These are phyloP conservation scores for Chlorella ohadii DNA, from an alignment of 139 green algal genomes.

Conservation along the genomic window DNA sequence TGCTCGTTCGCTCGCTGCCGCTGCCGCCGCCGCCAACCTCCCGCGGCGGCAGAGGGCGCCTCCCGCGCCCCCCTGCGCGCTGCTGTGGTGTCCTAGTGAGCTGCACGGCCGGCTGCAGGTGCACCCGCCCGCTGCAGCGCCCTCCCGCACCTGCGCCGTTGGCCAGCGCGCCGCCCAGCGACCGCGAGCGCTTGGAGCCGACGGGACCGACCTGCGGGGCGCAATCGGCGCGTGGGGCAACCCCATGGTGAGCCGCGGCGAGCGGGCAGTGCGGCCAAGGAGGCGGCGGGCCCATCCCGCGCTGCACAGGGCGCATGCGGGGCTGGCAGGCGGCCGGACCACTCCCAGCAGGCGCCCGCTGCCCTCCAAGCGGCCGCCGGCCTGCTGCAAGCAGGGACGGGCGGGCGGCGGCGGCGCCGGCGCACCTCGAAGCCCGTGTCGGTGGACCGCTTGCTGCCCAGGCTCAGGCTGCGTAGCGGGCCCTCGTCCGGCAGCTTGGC, in stretches of 20 bases:
- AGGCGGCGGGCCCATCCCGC: not conserved
- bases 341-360: not conserved
- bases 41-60: too few species aligned
- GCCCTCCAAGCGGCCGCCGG: not conserved
- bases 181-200: slow-evolving; percentile 24
- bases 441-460: slow-evolving; percentile 41
- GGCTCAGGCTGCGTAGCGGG: slow-evolving; percentile 54
- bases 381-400: not conserved
- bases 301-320: not conserved
- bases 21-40: not conserved
- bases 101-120: too few species aligned
- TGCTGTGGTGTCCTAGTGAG: too few species aligned
- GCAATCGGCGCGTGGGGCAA: too few species aligned
- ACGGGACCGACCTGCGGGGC: slow-evolving; percentile 15
- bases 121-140: too few species aligned
- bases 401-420: not conserved
- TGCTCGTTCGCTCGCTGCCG: not conserved
- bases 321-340: not conserved
- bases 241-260: too few species aligned
- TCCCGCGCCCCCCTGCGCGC: too few species aligned
- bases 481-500: slow-evolving; percentile 49
- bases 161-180: slow-evolving; percentile 13
- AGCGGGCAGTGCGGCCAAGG: too few species aligned
- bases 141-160: slow-evolving; percentile 14
- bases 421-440: slow-evolving; percentile 49